Evolutionary conservation across 257 asterid genomes (phyloP).

Genomic region (Paulownia fortunei): DNA sequence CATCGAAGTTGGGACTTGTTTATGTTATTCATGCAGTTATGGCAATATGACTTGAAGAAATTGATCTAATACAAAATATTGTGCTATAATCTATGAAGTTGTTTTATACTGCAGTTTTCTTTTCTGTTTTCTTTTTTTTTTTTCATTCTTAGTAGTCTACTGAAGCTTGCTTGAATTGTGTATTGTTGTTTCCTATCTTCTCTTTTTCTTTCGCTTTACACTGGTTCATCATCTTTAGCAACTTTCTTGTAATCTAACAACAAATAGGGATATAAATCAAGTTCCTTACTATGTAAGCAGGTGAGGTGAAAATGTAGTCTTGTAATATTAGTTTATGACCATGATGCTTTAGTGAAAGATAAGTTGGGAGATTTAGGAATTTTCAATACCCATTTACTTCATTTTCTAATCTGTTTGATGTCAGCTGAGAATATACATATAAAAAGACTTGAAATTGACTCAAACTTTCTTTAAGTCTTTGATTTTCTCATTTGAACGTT

Average conservation of each 20-base stretch:
- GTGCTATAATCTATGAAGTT: background rate
- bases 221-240: background rate
- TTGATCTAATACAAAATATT: too few species aligned
- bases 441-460: slow-evolving; percentile 26
- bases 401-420: slow-evolving; percentile 1
- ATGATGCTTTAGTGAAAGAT: slow-evolving; percentile 7
- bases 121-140: slow-evolving; percentile 2
- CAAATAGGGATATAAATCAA: background rate
- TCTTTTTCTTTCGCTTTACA: background rate
- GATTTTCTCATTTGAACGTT: background rate
- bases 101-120: slow-evolving; percentile 7
- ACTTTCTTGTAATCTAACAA: background rate
- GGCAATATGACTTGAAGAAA: background rate
- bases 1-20: too few species aligned
- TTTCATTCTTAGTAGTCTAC: background rate
- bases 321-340: slow-evolving; percentile 6
- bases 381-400: background rate
- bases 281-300: background rate
- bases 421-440: background rate
- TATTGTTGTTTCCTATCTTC: background rate
- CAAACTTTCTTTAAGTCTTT: slow-evolving; percentile 21
- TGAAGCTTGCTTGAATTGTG: background rate
- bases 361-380: background rate
- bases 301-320: background rate
- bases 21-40: too few species aligned